Conservation (phyloP, 2,329 filamentous ascomycete species). For the Fusarium paranaense region DNA sequence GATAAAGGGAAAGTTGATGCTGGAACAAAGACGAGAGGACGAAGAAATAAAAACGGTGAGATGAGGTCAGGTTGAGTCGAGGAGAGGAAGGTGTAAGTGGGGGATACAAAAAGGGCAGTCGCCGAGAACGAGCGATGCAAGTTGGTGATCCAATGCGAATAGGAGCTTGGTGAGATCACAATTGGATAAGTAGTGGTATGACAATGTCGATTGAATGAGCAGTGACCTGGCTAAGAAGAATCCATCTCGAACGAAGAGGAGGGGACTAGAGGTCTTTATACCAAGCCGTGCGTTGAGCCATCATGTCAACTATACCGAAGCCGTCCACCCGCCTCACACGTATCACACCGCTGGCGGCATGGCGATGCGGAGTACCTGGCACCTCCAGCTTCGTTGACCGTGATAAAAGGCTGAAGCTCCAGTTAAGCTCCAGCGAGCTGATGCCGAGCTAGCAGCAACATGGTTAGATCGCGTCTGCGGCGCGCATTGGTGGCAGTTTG, state of each 20-base stretch:
- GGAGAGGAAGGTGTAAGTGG: conserved; percentile 11
- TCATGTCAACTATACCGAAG: conserved; percentile 14
- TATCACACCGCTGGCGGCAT: conserved; percentile 7
- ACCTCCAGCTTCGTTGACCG: neutral
- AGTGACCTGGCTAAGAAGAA: neutral
- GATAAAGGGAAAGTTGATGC: neutral
- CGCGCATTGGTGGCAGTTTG: conserved; percentile 18
- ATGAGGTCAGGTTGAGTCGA: neutral
- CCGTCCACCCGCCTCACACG: neutral
- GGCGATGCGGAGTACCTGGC: conserved; percentile 2
- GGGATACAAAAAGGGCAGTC: conserved; percentile 13
- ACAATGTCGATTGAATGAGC: neutral
- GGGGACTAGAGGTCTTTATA: conserved; percentile 36
- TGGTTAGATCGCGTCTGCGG: conserved; percentile 26
- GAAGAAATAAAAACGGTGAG: neutral
- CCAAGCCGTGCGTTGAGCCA: conserved; percentile 16
- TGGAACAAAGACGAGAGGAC: neutral
- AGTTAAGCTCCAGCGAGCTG: conserved; percentile 7
- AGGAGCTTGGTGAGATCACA: neutral
- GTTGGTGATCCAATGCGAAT: conserved; percentile 7
- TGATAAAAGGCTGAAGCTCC: neutral
- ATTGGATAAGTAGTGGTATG: neutral
- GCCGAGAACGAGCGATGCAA: neutral
- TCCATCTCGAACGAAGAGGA: neutral
- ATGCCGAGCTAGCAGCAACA: conserved; percentile 12